phyloP scores from a whole-genome alignment of 176 grass and related monocot genomes.

The Pontederia crassipes region DNA sequence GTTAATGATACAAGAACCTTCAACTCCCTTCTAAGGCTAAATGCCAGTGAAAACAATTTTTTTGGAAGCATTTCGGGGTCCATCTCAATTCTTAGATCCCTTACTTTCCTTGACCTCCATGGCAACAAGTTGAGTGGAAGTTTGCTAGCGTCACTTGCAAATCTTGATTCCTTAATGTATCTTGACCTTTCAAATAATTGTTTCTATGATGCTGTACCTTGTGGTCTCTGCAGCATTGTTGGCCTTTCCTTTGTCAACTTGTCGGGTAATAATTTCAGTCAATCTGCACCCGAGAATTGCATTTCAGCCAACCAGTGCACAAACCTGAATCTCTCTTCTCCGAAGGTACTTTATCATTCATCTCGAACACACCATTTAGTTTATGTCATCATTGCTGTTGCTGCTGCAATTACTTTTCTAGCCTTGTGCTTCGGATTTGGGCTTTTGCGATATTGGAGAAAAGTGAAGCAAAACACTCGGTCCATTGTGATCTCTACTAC shows the following conservation, averaged over 20 bases:
- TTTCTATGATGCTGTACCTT: slow-evolving; percentile 57
- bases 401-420: background rate
- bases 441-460: too few species aligned
- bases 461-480: too few species aligned
- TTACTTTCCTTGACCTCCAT: slow-evolving; percentile 78
- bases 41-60: slow-evolving; percentile 73
- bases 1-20: slow-evolving; percentile 12
- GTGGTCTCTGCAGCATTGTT: slow-evolving; percentile 56
- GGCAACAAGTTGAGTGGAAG: slow-evolving; percentile 57
- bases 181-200: slow-evolving; percentile 79
- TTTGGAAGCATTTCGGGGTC: slow-evolving; percentile 44
- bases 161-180: slow-evolving; percentile 64
- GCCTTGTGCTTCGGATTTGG: too few species aligned
- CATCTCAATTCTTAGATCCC: slow-evolving; percentile 67
- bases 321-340: slow-evolving; percentile 19
- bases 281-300: slow-evolving; percentile 45
- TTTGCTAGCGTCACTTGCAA: slow-evolving; percentile 50
- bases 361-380: slow-evolving; percentile 24
- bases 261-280: slow-evolving; percentile 53
- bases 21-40: slow-evolving; percentile 63
- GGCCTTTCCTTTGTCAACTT: slow-evolving; percentile 68
- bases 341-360: slow-evolving; percentile 24
- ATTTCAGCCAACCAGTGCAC: slow-evolving; percentile 25
- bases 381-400: slow-evolving; percentile 27
- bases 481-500: too few species aligned